Conservation (phyloP, 768 basidiomycete species). For the Podaxis sp. region DNA sequence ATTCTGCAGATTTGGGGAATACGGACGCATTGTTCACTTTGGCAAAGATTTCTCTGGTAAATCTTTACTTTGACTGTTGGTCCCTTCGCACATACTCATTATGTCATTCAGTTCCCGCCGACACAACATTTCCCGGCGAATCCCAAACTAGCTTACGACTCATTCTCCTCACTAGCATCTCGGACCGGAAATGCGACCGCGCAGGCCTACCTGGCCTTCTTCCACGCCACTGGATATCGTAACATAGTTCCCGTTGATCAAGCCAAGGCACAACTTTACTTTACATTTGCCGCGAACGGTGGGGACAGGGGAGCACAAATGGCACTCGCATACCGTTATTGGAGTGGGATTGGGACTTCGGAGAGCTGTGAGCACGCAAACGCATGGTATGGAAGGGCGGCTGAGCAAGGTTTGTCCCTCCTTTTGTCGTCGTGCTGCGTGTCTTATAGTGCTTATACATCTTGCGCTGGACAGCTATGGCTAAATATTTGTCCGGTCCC, state of each 20-base stretch:
- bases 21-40: conserved; percentile 69
- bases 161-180: conserved; percentile 60
- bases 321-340: conserved; percentile 91
- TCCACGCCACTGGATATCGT: conserved; percentile 83
- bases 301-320: conserved; percentile 88
- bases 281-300: conserved; percentile 90
- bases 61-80: not conserved
- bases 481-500: conserved; percentile 77
- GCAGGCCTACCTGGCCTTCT: conserved; percentile 84
- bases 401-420: conserved; percentile 65
- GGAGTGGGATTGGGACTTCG: conserved; percentile 91
- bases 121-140: conserved; percentile 61
- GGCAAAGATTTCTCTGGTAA: conserved; percentile 65
- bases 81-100: not conserved
- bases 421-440: not conserved
- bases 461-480: conserved; percentile 58
- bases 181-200: conserved; percentile 82
- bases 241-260: conserved; percentile 62
- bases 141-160: conserved; percentile 59
- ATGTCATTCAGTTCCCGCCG: conserved; percentile 62
- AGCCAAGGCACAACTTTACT: conserved; percentile 84
- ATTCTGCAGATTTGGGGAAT: conserved; percentile 79
- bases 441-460: not conserved
- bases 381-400: conserved; percentile 87
- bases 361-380: conserved; percentile 85